Base-by-base conservation (phyloP, 495 filamentous ascomycete genomes). In the Glonium stellatum region DNA sequence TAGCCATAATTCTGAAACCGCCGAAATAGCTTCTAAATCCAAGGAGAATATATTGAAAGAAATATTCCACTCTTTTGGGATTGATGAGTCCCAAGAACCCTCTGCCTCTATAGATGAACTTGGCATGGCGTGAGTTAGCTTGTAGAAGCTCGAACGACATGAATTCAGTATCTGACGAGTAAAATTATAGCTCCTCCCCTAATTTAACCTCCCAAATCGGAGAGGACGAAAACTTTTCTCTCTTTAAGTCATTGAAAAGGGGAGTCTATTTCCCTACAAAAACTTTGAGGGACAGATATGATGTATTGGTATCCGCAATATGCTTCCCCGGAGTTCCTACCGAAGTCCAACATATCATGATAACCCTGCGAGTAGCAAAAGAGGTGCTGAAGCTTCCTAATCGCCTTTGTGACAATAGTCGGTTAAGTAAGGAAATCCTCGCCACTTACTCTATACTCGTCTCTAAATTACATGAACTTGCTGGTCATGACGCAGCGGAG, bases 351-450 rank as follows among this genome's bases (percentile, higher is more conserved):
- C 56, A 41, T 58, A 39, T 62, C 5, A 46, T 62, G 57, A 64
- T 67, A 19, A 58, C 57, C 34, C 55, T 36, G 31, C 56, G 52
- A 12, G 41, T 66, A 9, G 57, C 63, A 15, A 21, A 44, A 12
- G 55, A 12, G 10, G 36, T 63, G 21, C 57, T 62, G 25, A 42
- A 23, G 22, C 49, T 65, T 4, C 57, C 63, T 3, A 13, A 6
- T 0, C 4, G 10, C 10, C 36, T 62, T 25, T 42, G 39, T 21
- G 18, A 55, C 5, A 23, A 35, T 12, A 55, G 67, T 69, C 1
- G 27, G 41, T 18, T 71, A 68, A 60, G 71, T 73, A 48, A 67
- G 44, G n/a, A 58, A 58, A 54, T 71, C 65, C 19, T 59, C 12
- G 21, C 42, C 12, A 49, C 31, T 8, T n/a, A 18, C 22, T 25